Evolutionary conservation across 2,329 filamentous ascomycete genomes (phyloP), one percentile per base, ranked within the genome.

Genomic region (Colletotrichum lini): DNA sequence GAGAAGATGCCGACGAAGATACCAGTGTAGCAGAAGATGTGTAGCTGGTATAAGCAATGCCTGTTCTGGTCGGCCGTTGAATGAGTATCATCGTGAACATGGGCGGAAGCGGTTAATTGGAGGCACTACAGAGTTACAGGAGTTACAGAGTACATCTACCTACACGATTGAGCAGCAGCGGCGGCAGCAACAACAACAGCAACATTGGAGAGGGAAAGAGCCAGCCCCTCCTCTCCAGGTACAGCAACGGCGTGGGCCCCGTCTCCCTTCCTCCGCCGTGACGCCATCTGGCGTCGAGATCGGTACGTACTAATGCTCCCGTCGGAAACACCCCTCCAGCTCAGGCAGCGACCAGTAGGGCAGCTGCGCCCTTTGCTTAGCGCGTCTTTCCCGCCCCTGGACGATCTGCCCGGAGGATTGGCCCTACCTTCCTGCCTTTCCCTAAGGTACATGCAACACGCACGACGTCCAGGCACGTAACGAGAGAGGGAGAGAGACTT

Each of bases 361-460:
- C 52, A 59, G n/a, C 13, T 50, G 47, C 58, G 47, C 13, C 50
- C 64, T 54, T 7, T 44, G 65, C 50, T 59, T 71, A 68, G 68
- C 65, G 64, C 35, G 58, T 42, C 65, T 44, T n/a, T 68, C 65
- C 65, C 65, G 65, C 53, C 68, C 68, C 68, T 45, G 58, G 64
- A 59, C 54, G 68, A 71, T 71, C 68, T 71, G 68, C 65, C 65
- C 65, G 58, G 47, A 68, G 57, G 68, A 63, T 71, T 68, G 58
- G 4, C 61, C 38, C 59, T 61, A 54, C 49, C 54, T n/a, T 49
- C 26, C 56, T 59, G n/a, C 56, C 50, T 40, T 44, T 16, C 30
- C 4, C 40, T 18, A 15, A 45, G 56, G 56, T n/a, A 59, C 56
- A 4, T 40, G 40, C 30, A 30, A 9, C 1, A 30, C 30, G 30